Base-by-base conservation (phyloP, 306 rosid genomes). In the Carpinus viminea region DNA sequence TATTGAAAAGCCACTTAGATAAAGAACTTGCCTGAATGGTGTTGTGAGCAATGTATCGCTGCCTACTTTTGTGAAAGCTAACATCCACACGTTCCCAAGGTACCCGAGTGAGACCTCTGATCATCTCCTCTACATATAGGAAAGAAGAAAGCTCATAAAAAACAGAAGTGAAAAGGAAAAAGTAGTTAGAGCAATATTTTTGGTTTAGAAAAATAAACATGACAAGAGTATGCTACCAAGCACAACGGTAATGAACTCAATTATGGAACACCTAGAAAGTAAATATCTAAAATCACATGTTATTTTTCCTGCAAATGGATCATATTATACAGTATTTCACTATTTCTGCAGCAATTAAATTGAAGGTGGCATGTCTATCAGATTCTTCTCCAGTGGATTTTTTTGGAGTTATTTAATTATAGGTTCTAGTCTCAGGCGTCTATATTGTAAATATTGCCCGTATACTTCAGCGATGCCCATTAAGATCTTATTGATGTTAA, bases 1-100 rank as follows among this genome's bases (percentile, higher is more conserved):
- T 52, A 64, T 51, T 55, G 48, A 47, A 61, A 80, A 12, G 17
- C 46, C 9, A 68, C 36, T 16, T 53, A 12, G 70, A 48, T 74
- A 24, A 51, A 46, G 72, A 74, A 81, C 83, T 87, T 83, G 84
- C 98, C 99, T 95, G 99, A 84, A 95, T 95, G 61, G 99, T 95
- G 84, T 82, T 91, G 84, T 95, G 99, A 79, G 99, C 99, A 85
- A 91, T 51, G 48, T 82, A 92, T 70, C 96, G 83, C 80, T 91
- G 98, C 82, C 74, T 85, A 85, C 98, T 95, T 68, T 87, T 91
- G 8, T 75, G 90, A 83, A 95, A 95, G 84, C 99, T 95, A 73
- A 95, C 98, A 86, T 95, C 97, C 61, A 95, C 97, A 55, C 99
- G 96, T 81, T 89, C 97, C 98, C 99, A 95, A 18, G 89, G 88